phyloP scores from a whole-genome alignment of 2,329 filamentous ascomycete species.

The Botrytis cinerea region DNA sequence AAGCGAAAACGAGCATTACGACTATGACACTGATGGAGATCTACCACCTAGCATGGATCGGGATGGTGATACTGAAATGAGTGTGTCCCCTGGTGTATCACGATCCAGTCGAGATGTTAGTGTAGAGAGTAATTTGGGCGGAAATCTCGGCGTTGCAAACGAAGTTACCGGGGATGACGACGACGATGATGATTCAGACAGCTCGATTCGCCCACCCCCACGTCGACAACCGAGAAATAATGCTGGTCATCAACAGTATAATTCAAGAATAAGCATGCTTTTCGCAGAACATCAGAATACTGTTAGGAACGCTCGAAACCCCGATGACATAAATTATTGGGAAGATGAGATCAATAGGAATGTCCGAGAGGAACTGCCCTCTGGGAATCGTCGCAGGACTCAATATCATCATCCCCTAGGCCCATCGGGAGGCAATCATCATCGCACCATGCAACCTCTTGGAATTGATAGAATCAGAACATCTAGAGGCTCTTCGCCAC shows the following conservation, averaged over 20 bases:
- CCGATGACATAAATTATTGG: constrained; percentile 14
- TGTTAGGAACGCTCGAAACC: constrained; percentile 17
- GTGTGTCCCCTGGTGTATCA: constrained; percentile 32
- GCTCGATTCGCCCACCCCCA: constrained; percentile 33
- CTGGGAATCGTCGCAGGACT: constrained; percentile 18
- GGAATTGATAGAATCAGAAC: constrained; percentile 34
- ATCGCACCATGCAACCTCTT: constrained; percentile 26
- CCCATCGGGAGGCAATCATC: constrained; percentile 20
- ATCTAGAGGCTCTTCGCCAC: constrained; percentile 36
- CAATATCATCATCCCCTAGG: constrained; percentile 6
- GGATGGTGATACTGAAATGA: constrained; percentile 44
- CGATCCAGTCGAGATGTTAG: constrained; percentile 26
- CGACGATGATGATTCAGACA: constrained; percentile 37
- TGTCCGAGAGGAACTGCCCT: constrained; percentile 23
- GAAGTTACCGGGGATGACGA: constrained; percentile 35
- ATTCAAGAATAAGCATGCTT: constrained; percentile 40
- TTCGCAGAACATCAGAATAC: constrained; percentile 40
- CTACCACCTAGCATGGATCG: constrained; percentile 36
- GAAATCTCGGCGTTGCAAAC: constrained; percentile 35
- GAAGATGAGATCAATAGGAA: constrained; percentile 16
- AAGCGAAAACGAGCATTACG: constrained; percentile 17
- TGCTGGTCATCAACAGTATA: constrained; percentile 32
- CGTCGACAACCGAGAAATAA: constrained; percentile 32
- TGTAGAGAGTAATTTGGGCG: constrained; percentile 21
- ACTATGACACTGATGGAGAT: constrained; percentile 30